Percentiles rank a stretch among this genome's conserved stretches.
These are phyloP conservation scores for Helotiales sp. DNA, from an alignment of 2,329 filamentous ascomycete genomes.

Conservation along the genomic window DNA sequence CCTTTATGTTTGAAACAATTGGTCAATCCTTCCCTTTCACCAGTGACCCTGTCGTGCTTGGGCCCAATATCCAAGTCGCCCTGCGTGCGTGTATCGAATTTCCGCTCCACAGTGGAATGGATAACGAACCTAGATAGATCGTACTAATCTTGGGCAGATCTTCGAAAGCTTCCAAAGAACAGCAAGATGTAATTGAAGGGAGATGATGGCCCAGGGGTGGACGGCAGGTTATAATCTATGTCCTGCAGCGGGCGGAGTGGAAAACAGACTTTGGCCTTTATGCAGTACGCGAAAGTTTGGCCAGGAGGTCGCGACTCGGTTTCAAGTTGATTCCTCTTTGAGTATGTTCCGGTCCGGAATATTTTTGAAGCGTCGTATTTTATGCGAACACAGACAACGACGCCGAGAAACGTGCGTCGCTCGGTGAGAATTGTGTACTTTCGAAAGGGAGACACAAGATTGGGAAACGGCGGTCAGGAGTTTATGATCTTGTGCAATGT, in stretches of 20 bases:
- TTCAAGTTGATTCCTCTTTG: conserved; percentile 21
- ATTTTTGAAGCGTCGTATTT: not conserved
- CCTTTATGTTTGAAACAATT: conserved; percentile 7
- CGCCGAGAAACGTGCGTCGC: too few relatives aligned
- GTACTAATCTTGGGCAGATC: too few relatives aligned
- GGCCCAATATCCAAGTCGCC: not conserved
- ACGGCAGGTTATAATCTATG: conserved; percentile 9
- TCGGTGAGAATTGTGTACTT: too few relatives aligned
- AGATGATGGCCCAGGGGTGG: not conserved
- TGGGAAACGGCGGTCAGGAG: not conserved
- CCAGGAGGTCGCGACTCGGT: conserved; percentile 9
- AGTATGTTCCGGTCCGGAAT: conserved; percentile 9
- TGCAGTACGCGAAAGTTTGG: conserved; percentile 2
- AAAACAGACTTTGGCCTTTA: conserved; percentile 1
- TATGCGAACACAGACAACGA: not conserved
- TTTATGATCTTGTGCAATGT: not conserved
- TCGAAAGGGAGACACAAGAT: too few relatives aligned
- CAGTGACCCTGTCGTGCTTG: not conserved
- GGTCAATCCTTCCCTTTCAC: not conserved
- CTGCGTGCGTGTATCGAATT: conserved; percentile 5
- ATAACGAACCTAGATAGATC: not conserved
- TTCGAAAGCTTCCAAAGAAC: not conserved
- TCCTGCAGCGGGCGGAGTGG: not conserved
- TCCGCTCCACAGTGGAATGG: not conserved
- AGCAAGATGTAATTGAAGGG: conserved; percentile 11